Evolutionary conservation across 1,139 yeast species (phyloP).

Genomic region (Yamadazyma blattariae): DNA sequence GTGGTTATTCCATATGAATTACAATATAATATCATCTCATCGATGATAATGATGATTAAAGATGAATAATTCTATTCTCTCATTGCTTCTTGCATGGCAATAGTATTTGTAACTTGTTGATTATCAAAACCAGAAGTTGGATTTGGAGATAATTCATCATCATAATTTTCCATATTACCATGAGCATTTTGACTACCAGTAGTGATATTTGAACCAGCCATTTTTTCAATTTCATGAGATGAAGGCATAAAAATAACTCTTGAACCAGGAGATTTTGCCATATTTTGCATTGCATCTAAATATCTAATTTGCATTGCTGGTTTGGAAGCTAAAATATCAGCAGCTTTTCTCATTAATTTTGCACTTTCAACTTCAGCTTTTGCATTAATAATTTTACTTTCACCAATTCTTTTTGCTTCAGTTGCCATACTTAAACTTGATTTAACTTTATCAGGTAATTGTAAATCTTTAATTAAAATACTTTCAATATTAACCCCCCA

Average conservation of each 20-base stretch:
- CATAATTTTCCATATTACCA: conserved; percentile 19
- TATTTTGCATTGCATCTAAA: conserved; percentile 74
- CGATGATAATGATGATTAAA: conserved; percentile 1
- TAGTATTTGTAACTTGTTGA: conserved; percentile 19
- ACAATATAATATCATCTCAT: too few species aligned
- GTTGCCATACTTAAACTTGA: conserved; percentile 71
- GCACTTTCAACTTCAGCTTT: conserved; percentile 77
- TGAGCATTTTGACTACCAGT: conserved; percentile 3
- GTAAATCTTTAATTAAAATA: conserved; percentile 66
- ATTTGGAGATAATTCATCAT: conserved; percentile 13
- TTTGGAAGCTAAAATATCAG: conserved; percentile 71
- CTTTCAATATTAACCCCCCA: conserved; percentile 78
- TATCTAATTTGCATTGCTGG: conserved; percentile 81
- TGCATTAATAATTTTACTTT: conserved; percentile 73
- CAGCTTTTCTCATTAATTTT: conserved; percentile 75
- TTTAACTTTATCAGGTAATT: conserved; percentile 56
- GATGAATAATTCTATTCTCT: too few species aligned
- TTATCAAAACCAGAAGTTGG: conserved; percentile 11
- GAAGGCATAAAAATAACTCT: conserved; percentile 77
- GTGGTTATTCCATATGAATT: too few species aligned
- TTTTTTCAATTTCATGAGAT: conserved; percentile 39
- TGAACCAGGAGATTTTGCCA: conserved; percentile 62
- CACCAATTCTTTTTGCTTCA: conserved; percentile 75
- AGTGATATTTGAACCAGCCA: conserved; percentile 24
- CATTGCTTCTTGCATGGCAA: conserved; percentile 33